These are phyloP conservation scores for Eucalyptus camaldulensis DNA, from an alignment of 345 rosid genomes.

Conservation along the genomic window DNA sequence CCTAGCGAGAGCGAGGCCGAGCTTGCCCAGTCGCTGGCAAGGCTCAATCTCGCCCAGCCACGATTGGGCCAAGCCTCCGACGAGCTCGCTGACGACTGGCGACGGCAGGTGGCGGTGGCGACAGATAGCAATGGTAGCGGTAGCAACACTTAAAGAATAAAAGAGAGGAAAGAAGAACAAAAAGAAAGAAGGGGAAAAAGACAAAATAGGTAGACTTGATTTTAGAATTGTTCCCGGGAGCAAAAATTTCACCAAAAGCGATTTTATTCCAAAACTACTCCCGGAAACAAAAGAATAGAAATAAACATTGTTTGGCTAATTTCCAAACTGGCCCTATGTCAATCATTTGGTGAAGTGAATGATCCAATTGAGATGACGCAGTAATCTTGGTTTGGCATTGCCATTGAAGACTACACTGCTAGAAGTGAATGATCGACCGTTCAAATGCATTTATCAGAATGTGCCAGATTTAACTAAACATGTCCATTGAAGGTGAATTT, in stretches of 20 bases:
- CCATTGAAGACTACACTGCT: not conserved
- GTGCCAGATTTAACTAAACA: not conserved
- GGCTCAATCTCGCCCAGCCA: accelerated
- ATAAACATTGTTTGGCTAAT: too few relatives aligned
- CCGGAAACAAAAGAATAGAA: too few relatives aligned
- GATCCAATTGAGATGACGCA: not conserved
- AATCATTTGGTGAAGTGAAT: not conserved
- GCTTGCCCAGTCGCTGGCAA: accelerated
- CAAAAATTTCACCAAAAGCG: too few relatives aligned
- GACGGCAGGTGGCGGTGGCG: accelerated
- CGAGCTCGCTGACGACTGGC: accelerated
- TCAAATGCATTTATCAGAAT: not conserved
- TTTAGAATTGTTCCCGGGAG: accelerated
- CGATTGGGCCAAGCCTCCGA: accelerated
- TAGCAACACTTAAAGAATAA: accelerated
- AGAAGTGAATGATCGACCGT: not conserved
- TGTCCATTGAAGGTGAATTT: not conserved
- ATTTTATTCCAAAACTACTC: too few relatives aligned
- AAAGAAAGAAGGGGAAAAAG: too few relatives aligned
- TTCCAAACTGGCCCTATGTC: not conserved
- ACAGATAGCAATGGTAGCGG: accelerated
- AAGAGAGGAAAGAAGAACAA: too few relatives aligned
- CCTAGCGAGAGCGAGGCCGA: too few relatives aligned
- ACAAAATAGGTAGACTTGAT: too few relatives aligned
- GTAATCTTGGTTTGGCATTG: not conserved